Evolutionary conservation across 2,329 filamentous ascomycete genomes (phyloP).

Genomic region (Colletotrichum aenigma): DNA sequence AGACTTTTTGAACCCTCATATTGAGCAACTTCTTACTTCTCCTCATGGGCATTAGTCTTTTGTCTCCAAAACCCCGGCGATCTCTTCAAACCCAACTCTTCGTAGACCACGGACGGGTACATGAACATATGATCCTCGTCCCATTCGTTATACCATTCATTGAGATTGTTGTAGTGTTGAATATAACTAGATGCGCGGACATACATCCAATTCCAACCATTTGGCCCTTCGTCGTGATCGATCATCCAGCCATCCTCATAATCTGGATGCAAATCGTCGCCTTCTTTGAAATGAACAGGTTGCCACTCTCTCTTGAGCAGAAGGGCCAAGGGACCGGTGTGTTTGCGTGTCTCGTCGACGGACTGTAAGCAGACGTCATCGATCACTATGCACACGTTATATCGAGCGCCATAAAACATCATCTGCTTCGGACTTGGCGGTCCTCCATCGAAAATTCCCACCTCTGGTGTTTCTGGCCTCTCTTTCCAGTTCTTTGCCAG

Average conservation of each 20-base stretch:
- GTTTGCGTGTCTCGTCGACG: not conserved
- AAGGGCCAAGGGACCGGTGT: not conserved
- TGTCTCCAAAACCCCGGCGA: not conserved
- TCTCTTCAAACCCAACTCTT: not conserved
- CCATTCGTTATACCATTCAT: not conserved
- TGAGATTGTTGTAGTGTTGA: not conserved
- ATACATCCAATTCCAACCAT: not conserved
- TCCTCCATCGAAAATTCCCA: not conserved
- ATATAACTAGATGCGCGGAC: not conserved
- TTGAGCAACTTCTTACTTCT: not conserved
- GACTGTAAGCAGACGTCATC: not conserved
- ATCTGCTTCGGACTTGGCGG: not conserved
- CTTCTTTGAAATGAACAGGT: not conserved
- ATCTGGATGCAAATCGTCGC: not conserved
- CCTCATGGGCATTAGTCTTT: not conserved
- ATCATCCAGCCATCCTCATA: not conserved
- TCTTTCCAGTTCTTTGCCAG: not conserved
- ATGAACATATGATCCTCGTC: not conserved
- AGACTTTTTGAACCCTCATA: not conserved
- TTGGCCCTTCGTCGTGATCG: not conserved
- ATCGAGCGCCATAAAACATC: not conserved
- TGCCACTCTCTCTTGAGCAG: not conserved
- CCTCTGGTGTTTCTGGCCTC: not conserved
- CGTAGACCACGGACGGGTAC: not conserved
- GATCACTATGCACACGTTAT: not conserved